Conservation (phyloP, 202 grass and related monocot species). For the Schoenoplectus triqueter region DNA sequence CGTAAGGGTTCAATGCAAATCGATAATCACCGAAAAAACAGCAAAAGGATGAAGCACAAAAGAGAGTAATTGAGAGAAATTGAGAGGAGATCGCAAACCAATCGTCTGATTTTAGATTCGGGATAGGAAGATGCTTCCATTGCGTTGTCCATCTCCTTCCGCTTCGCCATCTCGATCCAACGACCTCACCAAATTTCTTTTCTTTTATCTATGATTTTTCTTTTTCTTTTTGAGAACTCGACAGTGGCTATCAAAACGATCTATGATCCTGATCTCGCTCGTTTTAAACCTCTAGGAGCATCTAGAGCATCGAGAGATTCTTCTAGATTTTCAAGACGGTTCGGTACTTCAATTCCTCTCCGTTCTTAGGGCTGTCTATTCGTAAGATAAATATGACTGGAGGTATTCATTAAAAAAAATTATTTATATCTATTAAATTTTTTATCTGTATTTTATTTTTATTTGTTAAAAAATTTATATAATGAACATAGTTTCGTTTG, state of each 20-base stretch:
- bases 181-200: not conserved
- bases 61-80: not conserved
- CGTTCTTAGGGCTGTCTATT: too few relatives aligned
- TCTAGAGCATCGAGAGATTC: not conserved
- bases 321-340: not conserved
- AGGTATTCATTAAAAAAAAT: too few relatives aligned
- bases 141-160: constrained; percentile 82
- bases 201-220: not conserved
- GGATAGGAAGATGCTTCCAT: constrained; percentile 64
- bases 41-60: not conserved
- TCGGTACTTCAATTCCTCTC: not conserved
- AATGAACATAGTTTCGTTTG: too few relatives aligned
- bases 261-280: not conserved
- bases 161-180: constrained; percentile 56
- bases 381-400: too few relatives aligned
- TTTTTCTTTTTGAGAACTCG: not conserved
- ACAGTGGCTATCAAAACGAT: too few relatives aligned
- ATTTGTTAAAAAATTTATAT: too few relatives aligned
- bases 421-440: too few relatives aligned
- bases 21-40: not conserved
- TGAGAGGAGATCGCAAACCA: constrained; percentile 51
- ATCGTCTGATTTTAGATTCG: constrained; percentile 67
- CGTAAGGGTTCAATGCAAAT: too few relatives aligned
- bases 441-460: too few relatives aligned
- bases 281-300: not conserved